These are phyloP conservation scores for Oenanthe sinensis DNA, from an alignment of 129 eudicot species.

Conservation along the genomic window DNA sequence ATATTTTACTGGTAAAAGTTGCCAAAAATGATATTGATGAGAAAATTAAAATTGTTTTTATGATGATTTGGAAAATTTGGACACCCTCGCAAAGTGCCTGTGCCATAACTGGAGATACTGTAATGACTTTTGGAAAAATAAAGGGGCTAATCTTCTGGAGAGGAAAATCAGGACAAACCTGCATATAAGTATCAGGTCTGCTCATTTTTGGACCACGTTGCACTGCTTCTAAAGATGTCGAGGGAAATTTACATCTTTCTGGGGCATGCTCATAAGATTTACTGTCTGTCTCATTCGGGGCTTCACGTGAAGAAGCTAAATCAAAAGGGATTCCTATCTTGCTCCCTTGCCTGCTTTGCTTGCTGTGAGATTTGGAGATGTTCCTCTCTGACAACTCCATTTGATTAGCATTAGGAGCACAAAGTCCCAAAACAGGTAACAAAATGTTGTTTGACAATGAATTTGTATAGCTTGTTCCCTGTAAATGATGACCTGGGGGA, in stretches of 20 bases:
- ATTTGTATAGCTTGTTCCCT: not conserved
- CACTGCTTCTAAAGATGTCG: conserved; percentile 18
- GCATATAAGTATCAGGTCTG: conserved; percentile 29
- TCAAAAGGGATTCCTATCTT: conserved; percentile 51
- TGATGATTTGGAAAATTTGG: not conserved
- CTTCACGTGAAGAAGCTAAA: conserved; percentile 31
- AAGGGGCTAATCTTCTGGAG: not conserved
- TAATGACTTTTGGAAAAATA: not conserved
- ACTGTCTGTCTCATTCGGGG: conserved; percentile 29
- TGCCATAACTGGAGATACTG: not conserved
- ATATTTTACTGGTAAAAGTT: not conserved
- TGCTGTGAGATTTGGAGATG: conserved; percentile 28
- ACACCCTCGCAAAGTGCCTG: not conserved
- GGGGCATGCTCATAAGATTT: conserved; percentile 23
- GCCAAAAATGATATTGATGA: not conserved
- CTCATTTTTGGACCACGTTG: conserved; percentile 23
- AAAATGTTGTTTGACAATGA: conserved; percentile 20
- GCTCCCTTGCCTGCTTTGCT: conserved; percentile 30
- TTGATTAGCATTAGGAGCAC: conserved; percentile 80
- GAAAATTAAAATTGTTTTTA: no score
- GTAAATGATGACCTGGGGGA: not conserved
- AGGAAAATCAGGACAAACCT: conserved; percentile 42
- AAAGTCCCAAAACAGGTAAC: conserved; percentile 69
- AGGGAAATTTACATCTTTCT: conserved; percentile 28
- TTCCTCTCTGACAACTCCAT: conserved; percentile 41